Percentiles rank a stretch among this genome's conserved stretches.
phyloP scores from a whole-genome alignment of 177 flowering plant genomes.

The Vitis hybrid region DNA sequence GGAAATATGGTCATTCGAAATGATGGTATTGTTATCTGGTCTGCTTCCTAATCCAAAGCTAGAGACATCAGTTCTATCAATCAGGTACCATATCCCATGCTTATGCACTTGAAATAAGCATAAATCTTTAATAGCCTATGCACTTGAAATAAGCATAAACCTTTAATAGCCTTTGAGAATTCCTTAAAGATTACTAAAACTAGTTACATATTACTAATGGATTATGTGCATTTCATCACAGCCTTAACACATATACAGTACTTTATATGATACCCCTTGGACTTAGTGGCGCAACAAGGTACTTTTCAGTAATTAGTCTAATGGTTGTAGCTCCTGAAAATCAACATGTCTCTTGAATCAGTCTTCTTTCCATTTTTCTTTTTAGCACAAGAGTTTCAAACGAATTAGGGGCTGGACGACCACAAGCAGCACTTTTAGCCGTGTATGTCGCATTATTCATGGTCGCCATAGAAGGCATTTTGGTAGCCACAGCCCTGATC shows the following conservation, averaged over 20 bases:
- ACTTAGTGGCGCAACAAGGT: too few species aligned
- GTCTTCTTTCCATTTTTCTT: background rate
- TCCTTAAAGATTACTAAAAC: background rate
- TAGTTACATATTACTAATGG: too few species aligned
- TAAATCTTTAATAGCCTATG: too few species aligned
- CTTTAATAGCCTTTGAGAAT: background rate
- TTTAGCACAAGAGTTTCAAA: conserved; percentile 1
- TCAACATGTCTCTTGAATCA: background rate
- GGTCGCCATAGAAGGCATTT: background rate
- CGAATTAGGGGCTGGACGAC: conserved; percentile 1
- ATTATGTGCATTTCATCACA: too few species aligned
- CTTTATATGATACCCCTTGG: too few species aligned
- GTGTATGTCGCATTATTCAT: background rate
- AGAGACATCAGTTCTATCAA: conserved; percentile 26
- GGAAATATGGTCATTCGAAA: conserved; percentile 28
- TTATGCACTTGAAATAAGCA: background rate
- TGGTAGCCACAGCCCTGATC: background rate
- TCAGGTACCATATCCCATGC: conserved; percentile 10
- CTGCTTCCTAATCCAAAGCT: conserved; percentile 24
- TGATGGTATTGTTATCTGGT: conserved; percentile 23
- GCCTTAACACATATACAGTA: too few species aligned
- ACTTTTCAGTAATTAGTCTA: too few species aligned
- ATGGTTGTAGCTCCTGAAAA: background rate
- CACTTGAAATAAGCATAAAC: background rate
- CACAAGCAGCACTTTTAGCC: background rate